Evolutionary conservation across 768 basidiomycete genomes (phyloP).

Genomic region (Phaeotremella skinneri): DNA sequence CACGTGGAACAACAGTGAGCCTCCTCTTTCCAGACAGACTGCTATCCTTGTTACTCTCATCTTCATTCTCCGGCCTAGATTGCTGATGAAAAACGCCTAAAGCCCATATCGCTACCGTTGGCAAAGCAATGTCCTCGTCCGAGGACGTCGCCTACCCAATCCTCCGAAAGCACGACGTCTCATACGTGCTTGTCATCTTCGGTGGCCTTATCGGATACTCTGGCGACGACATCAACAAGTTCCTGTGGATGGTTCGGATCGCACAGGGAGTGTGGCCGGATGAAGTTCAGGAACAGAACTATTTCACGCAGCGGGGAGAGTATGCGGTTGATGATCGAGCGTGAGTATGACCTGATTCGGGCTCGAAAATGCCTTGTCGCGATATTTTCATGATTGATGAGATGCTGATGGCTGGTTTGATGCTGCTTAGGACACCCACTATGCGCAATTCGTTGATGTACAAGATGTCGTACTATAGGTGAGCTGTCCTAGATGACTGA

Average conservation of each 20-base stretch:
- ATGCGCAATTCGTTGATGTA: conserved; percentile 99
- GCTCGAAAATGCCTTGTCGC: too few relatives aligned
- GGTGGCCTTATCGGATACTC: conserved; percentile 95
- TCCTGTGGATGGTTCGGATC: conserved; percentile 88
- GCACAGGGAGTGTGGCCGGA: conserved; percentile 94
- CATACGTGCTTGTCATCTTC: conserved; percentile 95
- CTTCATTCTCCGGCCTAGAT: neutral
- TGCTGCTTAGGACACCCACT: conserved; percentile 57
- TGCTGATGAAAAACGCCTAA: conserved; percentile 44
- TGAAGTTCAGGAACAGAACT: conserved; percentile 91
- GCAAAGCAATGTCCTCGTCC: conserved; percentile 91
- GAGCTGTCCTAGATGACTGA: conserved; percentile 57
- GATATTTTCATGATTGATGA: neutral
- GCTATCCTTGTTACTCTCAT: too few relatives aligned
- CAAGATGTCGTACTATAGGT: conserved; percentile 98
- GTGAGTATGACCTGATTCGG: too few relatives aligned
- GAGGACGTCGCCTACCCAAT: conserved; percentile 98
- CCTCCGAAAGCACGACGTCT: conserved; percentile 89
- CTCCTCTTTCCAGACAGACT: neutral
- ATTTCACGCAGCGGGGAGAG: conserved; percentile 88
- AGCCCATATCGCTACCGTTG: conserved; percentile 97
- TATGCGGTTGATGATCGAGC: conserved; percentile 88
- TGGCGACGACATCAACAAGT: conserved; percentile 98
- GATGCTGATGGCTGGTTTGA: neutral
- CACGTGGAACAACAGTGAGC: conserved; percentile 98